phyloP scores from a whole-genome alignment of 2,329 filamentous ascomycete species.

The Clathrospora elynae region DNA sequence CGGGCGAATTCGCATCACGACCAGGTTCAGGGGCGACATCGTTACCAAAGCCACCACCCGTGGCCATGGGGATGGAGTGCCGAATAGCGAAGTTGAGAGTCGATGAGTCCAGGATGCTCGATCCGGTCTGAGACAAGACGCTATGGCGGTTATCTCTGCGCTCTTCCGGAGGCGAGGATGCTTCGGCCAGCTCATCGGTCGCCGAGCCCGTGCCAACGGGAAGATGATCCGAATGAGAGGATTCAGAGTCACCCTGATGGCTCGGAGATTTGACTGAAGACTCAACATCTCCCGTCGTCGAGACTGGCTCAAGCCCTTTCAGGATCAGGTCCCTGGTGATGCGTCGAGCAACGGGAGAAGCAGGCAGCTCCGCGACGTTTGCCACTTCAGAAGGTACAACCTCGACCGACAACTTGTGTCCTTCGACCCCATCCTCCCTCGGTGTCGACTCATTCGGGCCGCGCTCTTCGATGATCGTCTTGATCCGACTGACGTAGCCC shows the following conservation, averaged over 20 bases:
- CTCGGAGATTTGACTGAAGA: slow-evolving; percentile 12
- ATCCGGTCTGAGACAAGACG: slow-evolving; percentile 33
- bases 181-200: not conserved
- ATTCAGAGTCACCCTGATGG: not conserved
- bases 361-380: slow-evolving; percentile 35
- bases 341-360: slow-evolving; percentile 39
- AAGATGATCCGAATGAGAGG: slow-evolving; percentile 2
- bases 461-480: slow-evolving; percentile 50
- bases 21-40: slow-evolving; percentile 11
- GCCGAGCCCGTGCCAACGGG: slow-evolving; percentile 1
- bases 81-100: slow-evolving; percentile 39
- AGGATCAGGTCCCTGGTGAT: slow-evolving; percentile 44
- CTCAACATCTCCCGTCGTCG: slow-evolving; percentile 32
- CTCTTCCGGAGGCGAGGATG: slow-evolving; percentile 2
- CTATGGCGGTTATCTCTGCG: slow-evolving; percentile 23
- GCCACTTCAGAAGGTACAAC: slow-evolving; percentile 9
- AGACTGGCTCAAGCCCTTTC: slow-evolving; percentile 33
- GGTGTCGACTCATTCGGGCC: slow-evolving; percentile 14
- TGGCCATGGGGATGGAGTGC: slow-evolving; percentile 39
- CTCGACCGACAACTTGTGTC: slow-evolving; percentile 13
- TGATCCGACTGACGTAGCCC: slow-evolving; percentile 51
- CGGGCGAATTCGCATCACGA: slow-evolving; percentile 1
- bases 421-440: slow-evolving; percentile 12
- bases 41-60: slow-evolving; percentile 15
- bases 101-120: slow-evolving; percentile 38